These are phyloP conservation scores for Debaryomyces singareniensis DNA, from an alignment of 1,139 yeast species.

Conservation along the genomic window DNA sequence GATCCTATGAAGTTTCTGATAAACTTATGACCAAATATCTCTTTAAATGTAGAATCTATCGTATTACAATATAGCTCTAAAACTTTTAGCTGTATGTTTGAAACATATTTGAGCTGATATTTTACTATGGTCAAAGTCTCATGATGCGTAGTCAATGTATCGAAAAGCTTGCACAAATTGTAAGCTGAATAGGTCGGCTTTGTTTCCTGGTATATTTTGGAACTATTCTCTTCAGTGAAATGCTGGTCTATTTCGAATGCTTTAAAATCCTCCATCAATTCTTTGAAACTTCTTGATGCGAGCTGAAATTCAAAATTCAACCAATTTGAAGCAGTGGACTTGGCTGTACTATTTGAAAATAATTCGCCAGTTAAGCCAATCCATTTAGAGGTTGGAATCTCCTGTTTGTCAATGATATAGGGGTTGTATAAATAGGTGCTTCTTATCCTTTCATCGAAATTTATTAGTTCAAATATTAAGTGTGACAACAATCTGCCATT, in stretches of 20 bases:
- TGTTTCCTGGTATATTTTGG: slow-evolving; percentile 14
- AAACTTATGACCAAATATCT: slow-evolving; percentile 28
- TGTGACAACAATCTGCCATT: slow-evolving; percentile 53
- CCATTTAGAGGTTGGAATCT: slow-evolving; percentile 40
- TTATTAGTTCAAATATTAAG: slow-evolving; percentile 50
- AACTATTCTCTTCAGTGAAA: slow-evolving; percentile 17
- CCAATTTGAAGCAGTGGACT: slow-evolving; percentile 46
- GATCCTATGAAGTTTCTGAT: slow-evolving; percentile 37
- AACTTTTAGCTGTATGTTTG: slow-evolving; percentile 62
- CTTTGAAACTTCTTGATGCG: slow-evolving; percentile 51
- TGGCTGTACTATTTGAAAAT: slow-evolving; percentile 33
- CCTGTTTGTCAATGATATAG: slow-evolving; percentile 21
- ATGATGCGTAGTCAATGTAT: slow-evolving; percentile 62
- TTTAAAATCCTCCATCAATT: slow-evolving; percentile 45
- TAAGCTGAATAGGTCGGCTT: slow-evolving; percentile 67
- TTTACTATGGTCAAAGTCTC: slow-evolving; percentile 49
- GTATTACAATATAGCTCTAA: slow-evolving; percentile 54
- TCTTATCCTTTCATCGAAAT: slow-evolving; percentile 52
- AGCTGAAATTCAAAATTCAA: slow-evolving; percentile 54
- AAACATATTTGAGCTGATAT: slow-evolving; percentile 62
- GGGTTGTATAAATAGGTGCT: slow-evolving; percentile 54
- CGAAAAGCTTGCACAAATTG: slow-evolving; percentile 55
- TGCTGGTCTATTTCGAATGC: slow-evolving; percentile 53
- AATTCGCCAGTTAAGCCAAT: slow-evolving; percentile 54
- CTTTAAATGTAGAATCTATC: slow-evolving; percentile 40